Evolutionary conservation across 2,329 filamentous ascomycete species (phyloP).

Genomic region (Fusarium secorum): DNA sequence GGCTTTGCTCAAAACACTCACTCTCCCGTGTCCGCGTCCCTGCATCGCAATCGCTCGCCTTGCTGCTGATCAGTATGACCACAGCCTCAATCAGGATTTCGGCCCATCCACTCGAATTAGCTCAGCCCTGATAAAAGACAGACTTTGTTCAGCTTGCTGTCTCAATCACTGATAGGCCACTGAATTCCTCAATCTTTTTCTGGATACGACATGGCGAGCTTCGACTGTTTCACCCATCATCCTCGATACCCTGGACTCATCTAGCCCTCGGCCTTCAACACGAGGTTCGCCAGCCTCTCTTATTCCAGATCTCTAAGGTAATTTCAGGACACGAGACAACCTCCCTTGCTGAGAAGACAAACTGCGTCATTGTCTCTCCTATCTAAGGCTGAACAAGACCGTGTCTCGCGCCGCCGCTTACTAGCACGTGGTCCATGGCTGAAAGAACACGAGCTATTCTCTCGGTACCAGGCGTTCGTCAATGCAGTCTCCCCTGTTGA

Average conservation of each 20-base stretch:
- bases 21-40: not conserved
- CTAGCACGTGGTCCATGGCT: slow-evolving; percentile 28
- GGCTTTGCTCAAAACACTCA: not conserved
- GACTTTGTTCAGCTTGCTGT: not conserved
- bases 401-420: slow-evolving; percentile 23
- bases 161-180: not conserved
- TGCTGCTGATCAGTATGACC: not conserved
- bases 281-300: slow-evolving; percentile 22
- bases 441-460: slow-evolving; percentile 33
- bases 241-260: slow-evolving; percentile 15
- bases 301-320: slow-evolving; percentile 5
- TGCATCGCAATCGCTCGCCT: not conserved
- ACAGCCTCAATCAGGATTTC: not conserved
- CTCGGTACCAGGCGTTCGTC: slow-evolving; percentile 22
- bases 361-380: slow-evolving; percentile 13
- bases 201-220: slow-evolving; percentile 15
- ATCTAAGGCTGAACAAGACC: slow-evolving; percentile 27
- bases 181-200: slow-evolving; percentile 18
- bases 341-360: slow-evolving; percentile 1
- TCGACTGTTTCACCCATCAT: slow-evolving; percentile 1
- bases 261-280: slow-evolving; percentile 12
- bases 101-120: not conserved
- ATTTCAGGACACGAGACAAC: slow-evolving; percentile 24
- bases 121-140: not conserved
- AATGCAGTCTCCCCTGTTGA: slow-evolving; percentile 31